Conservation (phyloP, 2,329 filamentous ascomycete species). For the Cladosporium sphaerospermum region DNA sequence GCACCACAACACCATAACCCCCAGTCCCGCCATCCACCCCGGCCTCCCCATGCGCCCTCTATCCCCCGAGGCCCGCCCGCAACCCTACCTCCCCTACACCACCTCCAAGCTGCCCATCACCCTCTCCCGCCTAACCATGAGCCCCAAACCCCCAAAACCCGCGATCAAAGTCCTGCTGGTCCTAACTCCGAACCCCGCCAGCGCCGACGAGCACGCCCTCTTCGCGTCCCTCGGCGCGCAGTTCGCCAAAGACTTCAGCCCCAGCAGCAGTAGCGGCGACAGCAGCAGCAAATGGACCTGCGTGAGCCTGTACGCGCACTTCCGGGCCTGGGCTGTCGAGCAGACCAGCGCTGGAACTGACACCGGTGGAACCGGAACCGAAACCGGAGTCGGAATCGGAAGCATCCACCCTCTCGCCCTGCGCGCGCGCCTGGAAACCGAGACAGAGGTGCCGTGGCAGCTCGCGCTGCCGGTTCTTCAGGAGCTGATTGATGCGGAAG, state of each 20-base stretch:
- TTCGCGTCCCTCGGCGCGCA: not conserved
- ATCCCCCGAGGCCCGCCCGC: not conserved
- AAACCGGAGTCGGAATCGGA: not conserved
- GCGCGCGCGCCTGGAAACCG: not conserved
- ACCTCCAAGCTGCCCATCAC: not conserved
- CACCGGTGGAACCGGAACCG: not conserved
- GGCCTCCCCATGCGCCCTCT: not conserved
- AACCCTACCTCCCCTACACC: not conserved
- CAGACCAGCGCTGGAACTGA: too few species aligned
- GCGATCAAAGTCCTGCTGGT: not conserved
- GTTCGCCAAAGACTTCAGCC: not conserved
- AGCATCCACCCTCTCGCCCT: slow-evolving; percentile 2
- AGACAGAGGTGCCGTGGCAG: slow-evolving; percentile 1
- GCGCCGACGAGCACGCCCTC: not conserved
- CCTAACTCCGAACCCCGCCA: not conserved
- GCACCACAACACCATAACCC: not conserved
- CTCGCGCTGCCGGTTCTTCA: not conserved
- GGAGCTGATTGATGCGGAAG: not conserved
- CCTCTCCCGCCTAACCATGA: not conserved
- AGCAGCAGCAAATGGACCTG: not conserved
- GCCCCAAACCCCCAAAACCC: not conserved
- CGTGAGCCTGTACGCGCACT: slow-evolving; percentile 3
- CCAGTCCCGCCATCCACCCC: too few species aligned
- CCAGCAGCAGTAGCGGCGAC: too few species aligned
- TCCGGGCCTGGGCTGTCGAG: not conserved